Evolutionary conservation across 208 protist genomes (phyloP), one percentile per base, ranked within the genome.

Genomic region (Leishmania arabica): DNA sequence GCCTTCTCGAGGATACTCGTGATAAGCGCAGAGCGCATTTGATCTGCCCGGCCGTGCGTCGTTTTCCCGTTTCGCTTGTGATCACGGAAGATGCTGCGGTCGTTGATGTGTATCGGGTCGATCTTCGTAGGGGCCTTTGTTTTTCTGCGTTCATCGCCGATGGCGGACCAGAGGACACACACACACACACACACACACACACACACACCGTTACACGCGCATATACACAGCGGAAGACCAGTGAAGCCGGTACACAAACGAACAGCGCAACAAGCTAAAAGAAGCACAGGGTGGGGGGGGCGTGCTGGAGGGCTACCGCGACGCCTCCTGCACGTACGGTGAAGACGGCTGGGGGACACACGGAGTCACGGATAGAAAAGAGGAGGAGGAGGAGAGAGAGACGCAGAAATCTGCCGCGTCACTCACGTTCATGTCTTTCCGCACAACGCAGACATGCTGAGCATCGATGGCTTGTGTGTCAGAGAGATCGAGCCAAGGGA

Each of bases 1-100:
- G 74, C 83, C 27, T 74, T 58, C 47, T 64, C 80, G 53, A 86
- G 74, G 9, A 86, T 75, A 27, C 56, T 62, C 1, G 73, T 76
- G 53, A 77, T 17, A 17, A 54, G 51, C 24, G 72, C n/a, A 24
- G 72, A 64, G 34, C 15, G n/a, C 69, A 73, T 73, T 27, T 54
- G 69, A 53, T 34, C 8, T 53, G 37, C 15, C 3, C 9, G 15
- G 4, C 31, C 13, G 15, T 40, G 62, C n/a, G 40, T 40, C 4
- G 15, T 47, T 54, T 15, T 27, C 27, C 27, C 34, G 6, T n/a
- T 73, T 11, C 31, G 27, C 2, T 31, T n/a, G 69, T 37, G 7
- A 2, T 3, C 51, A 21, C 24, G 31, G 42, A 45, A 27, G 40
- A 71, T 47, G 40, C 66, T 13, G 66, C 66, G 2, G 34, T 49